Base-by-base conservation (phyloP, 768 basidiomycete species). In the Lactarius sanguifluus region DNA sequence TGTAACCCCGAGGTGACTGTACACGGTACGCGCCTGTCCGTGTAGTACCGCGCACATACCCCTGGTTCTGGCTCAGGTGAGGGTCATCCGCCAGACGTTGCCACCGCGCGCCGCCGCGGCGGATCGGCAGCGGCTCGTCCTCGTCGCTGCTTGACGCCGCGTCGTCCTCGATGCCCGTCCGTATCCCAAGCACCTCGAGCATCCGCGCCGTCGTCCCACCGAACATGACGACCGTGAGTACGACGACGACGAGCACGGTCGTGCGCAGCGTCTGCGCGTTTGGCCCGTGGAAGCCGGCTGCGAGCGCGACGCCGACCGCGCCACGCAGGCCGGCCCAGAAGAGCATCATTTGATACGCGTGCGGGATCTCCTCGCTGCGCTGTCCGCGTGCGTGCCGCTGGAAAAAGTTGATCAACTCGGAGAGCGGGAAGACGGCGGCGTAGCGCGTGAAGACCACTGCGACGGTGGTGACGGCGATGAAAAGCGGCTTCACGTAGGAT, bases 271-370 rank as follows among this genome's bases (percentile, higher is more conserved):
- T 94, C 71, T 94, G 88, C 1, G 94, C 95, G 73, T 96, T 96
- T 34, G 86, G 82, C 23, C 97, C 97, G 64, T 89, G 89, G 81
- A 99, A 96, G 3, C 97, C 97, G 2, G 94, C 91, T 1, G 96
- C 96, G 41, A 98, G 85, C 3, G 96, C 96, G n/a, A 98, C 96
- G 40, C 96, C 96, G 50, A 98, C 96, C 0, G 96, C 96, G 43
- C 96, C 96, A 32, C 96, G 82, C 62, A 98, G 79, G 1, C 97
- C 97, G 1, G 97, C 96, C 97, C 97, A 99, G 78, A 98, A 99
- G 20, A 99, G 79, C 95, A 99, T 98, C 94, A 98, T 97, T 72
- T 98, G 97, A 73, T 99, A 98, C 13, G 94, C 95, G 76, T 98
- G 96, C 1, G 97, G 96, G 5, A 99, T 80, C 71, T 98, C 96